These are phyloP conservation scores for Beta macrorhiza DNA, from an alignment of 179 eudicot genomes.

Conservation along the genomic window DNA sequence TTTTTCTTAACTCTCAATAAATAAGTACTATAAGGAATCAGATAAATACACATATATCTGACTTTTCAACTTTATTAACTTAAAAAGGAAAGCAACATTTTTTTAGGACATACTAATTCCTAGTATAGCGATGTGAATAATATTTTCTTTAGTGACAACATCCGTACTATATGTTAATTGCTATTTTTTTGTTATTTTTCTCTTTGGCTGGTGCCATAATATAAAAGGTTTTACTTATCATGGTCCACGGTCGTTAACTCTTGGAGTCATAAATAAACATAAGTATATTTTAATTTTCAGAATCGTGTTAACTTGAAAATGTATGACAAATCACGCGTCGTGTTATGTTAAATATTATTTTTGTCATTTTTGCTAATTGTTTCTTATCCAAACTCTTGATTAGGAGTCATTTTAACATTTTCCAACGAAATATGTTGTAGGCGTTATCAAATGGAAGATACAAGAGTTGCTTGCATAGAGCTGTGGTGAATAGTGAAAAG, in stretches of 20 bases:
- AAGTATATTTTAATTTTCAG: too few relatives aligned
- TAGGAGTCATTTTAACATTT: background rate
- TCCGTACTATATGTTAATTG: too few relatives aligned
- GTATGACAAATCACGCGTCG: too few relatives aligned
- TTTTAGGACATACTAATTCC: background rate
- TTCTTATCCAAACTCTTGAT: too few relatives aligned
- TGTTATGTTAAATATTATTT: too few relatives aligned
- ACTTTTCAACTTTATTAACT: background rate
- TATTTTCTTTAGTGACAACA: too few relatives aligned
- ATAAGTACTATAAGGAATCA: background rate
- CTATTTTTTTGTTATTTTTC: background rate
- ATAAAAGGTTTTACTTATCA: background rate
- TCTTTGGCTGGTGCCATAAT: background rate
- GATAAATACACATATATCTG: background rate
- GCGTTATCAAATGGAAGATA: conserved; percentile 58
- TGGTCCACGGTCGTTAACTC: background rate
- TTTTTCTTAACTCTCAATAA: background rate
- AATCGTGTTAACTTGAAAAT: too few relatives aligned
- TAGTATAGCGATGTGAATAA: too few relatives aligned
- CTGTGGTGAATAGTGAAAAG: conserved; percentile 50
- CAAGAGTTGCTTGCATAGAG: conserved; percentile 59
- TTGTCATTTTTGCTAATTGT: too few relatives aligned
- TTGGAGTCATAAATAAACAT: too few relatives aligned
- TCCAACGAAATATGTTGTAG: conserved; percentile 21
- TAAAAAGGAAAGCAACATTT: background rate